Base-by-base conservation (phyloP, 345 rosid species). In the Gossypium rotundifolium region DNA sequence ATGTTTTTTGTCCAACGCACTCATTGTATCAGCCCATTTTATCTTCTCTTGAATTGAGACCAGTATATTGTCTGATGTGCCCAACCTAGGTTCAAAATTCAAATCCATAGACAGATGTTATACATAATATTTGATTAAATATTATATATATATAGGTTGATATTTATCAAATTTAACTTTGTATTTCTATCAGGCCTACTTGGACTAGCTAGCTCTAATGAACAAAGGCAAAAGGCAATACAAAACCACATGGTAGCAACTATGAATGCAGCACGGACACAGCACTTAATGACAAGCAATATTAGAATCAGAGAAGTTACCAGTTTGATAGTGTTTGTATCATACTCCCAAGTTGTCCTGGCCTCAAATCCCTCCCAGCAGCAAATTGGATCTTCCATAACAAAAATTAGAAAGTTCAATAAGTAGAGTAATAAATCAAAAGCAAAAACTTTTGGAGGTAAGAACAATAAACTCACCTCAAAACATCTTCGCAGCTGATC, bases 21-120 rank as follows among this genome's bases (percentile, higher is more conserved):
- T 88, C 96, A 88, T 93, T n/a, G 79, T 80, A 84, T 96, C 99
- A 42, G 98, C 99, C 99, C 99, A 96, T 78, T 93, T 96, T 72
- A 96, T 90, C 88, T 90, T 93, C 83, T 96, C 97, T 87, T 93
- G 97, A 84, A 96, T 91, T 10, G 98, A 80, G 48, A 84, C 78
- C 22, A 96, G 97, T 67, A 93, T 87, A 81, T 83, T 86, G 71
- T 93, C 98, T 61, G 99, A 96, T 5, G 98, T 88, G 65, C 78
- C 77, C 88, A 93, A 81, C 99, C 99, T 96, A 72, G 60, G 54
- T 57, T 57, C 23, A 22, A 57, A 25, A 11, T 81, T 81, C 61
- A 57, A 73, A 61, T 71, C 75, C 63, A 69, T 11, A 57, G 1
- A 78, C 13, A 72, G 46, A 68, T 45, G 52, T 48, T 27, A 20